Percentiles rank a stretch among this genome's conserved stretches.
These are phyloP conservation scores for Liquidambar formosana DNA, from an alignment of 164 flowering plant species.

Conservation along the genomic window DNA sequence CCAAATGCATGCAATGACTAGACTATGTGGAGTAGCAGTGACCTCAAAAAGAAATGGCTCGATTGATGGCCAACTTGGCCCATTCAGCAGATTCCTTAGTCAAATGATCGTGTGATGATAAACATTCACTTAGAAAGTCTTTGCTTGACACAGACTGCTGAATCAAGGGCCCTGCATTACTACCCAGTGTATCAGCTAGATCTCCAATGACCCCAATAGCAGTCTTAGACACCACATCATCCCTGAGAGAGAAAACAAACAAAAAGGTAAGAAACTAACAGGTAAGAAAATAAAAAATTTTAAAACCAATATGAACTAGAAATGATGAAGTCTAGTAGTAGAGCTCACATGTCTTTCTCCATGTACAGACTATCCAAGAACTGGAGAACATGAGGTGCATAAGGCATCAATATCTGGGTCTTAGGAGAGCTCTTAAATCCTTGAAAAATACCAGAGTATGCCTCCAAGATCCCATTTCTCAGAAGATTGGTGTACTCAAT, in stretches of 20 bases:
- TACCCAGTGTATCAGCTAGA: constrained; percentile 82
- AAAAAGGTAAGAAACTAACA: neutral
- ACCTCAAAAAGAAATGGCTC: constrained; percentile 66
- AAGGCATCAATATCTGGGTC: constrained; percentile 55
- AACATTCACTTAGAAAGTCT: constrained; percentile 73
- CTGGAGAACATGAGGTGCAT: constrained; percentile 55
- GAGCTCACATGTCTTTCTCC: constrained; percentile 59
- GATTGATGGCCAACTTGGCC: constrained; percentile 72
- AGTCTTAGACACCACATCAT: constrained; percentile 76
- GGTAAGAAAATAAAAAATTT: neutral
- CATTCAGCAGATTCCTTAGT: constrained; percentile 87
- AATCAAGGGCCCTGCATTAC: constrained; percentile 68
- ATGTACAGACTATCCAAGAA: constrained; percentile 54
- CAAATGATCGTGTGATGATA: constrained; percentile 72
- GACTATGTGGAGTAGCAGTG: constrained; percentile 24
- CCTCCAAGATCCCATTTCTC: constrained; percentile 62
- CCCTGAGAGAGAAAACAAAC: constrained; percentile 42
- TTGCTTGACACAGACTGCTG: constrained; percentile 73
- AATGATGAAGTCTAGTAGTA: neutral
- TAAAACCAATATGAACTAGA: no score
- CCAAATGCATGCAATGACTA: constrained; percentile 70
- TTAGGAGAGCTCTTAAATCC: constrained; percentile 60
- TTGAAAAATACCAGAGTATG: constrained; percentile 69
- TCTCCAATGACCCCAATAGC: constrained; percentile 90
- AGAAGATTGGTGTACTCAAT: constrained; percentile 51